Conservation (phyloP, 2,329 filamentous ascomycete species). For the Mycosphaerelloides madeirae region DNA sequence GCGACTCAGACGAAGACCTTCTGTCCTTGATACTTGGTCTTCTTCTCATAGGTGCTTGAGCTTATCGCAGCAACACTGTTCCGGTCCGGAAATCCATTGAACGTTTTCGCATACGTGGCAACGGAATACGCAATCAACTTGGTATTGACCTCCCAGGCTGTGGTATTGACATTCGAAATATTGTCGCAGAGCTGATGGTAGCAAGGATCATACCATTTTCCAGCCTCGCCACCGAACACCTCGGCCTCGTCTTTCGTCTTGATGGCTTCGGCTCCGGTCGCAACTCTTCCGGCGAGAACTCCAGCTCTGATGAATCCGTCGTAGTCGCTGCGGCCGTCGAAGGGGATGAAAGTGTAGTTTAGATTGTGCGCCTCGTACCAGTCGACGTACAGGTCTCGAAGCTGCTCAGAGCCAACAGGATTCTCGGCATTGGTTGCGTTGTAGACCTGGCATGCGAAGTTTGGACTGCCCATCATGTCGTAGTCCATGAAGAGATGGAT, state of each 20-base stretch:
- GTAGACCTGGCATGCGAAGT: slow-evolving; percentile 53
- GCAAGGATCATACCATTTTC: slow-evolving; percentile 46
- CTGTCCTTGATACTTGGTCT: slow-evolving; percentile 18
- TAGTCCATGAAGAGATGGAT: slow-evolving; percentile 66
- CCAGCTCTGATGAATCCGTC: slow-evolving; percentile 18
- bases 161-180: slow-evolving; percentile 49
- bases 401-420: slow-evolving; percentile 15
- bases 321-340: slow-evolving; percentile 18
- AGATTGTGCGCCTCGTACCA: slow-evolving; percentile 14
- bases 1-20: slow-evolving; percentile 19
- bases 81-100: slow-evolving; percentile 52
- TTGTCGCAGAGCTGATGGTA: slow-evolving; percentile 53
- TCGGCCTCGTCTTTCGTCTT: slow-evolving; percentile 64
- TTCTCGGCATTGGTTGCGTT: slow-evolving; percentile 38
- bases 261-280: slow-evolving; percentile 54
- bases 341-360: slow-evolving; percentile 18
- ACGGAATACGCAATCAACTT: slow-evolving; percentile 65
- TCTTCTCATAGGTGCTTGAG: slow-evolving; percentile 7
- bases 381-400: slow-evolving; percentile 16
- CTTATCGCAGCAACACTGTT: slow-evolving; percentile 3
- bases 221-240: slow-evolving; percentile 67
- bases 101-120: slow-evolving; percentile 63
- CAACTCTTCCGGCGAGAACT: slow-evolving; percentile 15
- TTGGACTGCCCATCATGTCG: slow-evolving; percentile 64
- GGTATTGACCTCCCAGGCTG: slow-evolving; percentile 52